Base-by-base conservation (phyloP, 2,329 filamentous ascomycete species). In the Sclerotinia sclerotiorum region DNA sequence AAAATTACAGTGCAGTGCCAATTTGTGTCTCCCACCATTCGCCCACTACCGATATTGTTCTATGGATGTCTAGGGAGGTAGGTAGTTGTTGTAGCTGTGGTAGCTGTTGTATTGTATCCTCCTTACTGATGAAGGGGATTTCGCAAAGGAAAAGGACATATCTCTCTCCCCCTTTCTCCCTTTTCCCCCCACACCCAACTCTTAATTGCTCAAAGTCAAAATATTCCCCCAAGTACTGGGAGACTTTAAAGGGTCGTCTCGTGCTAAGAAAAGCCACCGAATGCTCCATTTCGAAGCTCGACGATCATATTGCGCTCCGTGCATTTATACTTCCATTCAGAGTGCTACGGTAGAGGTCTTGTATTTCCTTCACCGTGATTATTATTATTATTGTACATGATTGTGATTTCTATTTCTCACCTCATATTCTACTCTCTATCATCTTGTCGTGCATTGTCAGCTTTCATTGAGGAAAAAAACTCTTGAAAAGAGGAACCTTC, bases 221-320 rank as follows among this genome's bases (percentile, higher is more conserved):
- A 54, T 32, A 19, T 29, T 13, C 32, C 52, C 27, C 21, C 27
- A 35, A 27, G 55, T 49, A 35, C 5, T 49, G 39, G 44, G 51
- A 39, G 44, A 46, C 39, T 35, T 52, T 49, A 48, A 42, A 68
- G 67, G 68, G 66, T 65, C 70, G 66, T 72, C 70, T 71, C 68
- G 70, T 70, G 68, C 64, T 68, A 49, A 13, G 52, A 10, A 42
- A 42, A 67, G 52, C 56, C 46, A 62, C 65, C 48, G 19, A 51
- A 68, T 24, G 24, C 27, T 57, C 63, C 32, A 46, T 56, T 32
- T 63, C 39, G 1, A 17, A 63, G 51, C 69, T 68, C 70, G 29
- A 55, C 67, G 51, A 70, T 72, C 72, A 68, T 55, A 52, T 5
- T 54, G 70, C 64, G 72, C 73, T 67, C 73, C 73, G 73, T 74